A percentile compares a stretch with the other conserved stretches of the same genome.
These are phyloP conservation scores for Cardamine chenopodiifolia DNA, from an alignment of 345 rosid genomes.

Conservation along the genomic window DNA sequence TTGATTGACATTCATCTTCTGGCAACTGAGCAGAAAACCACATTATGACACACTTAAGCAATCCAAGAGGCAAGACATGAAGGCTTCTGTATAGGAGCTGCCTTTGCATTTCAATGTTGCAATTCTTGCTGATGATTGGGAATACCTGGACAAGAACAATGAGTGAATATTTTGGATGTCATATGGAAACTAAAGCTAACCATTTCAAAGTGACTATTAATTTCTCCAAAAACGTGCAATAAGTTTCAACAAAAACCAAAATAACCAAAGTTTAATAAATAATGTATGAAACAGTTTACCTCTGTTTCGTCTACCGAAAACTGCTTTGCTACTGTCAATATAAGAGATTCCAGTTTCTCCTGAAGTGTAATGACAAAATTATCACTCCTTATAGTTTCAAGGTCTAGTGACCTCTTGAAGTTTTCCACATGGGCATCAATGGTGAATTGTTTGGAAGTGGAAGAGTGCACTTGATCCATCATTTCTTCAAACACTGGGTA, in stretches of 20 bases:
- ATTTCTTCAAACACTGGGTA: constrained; percentile 52
- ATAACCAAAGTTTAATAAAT: background rate
- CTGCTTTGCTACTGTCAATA: constrained; percentile 41
- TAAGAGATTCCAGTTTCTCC: constrained; percentile 50
- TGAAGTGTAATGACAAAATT: constrained; percentile 49
- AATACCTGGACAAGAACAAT: constrained; percentile 52
- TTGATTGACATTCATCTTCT: constrained; percentile 50
- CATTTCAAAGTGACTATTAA: background rate
- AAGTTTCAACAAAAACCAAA: background rate
- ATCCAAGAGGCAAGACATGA: constrained; percentile 69
- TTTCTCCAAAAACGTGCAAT: background rate
- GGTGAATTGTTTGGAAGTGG: constrained; percentile 37
- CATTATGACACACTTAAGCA: constrained; percentile 62
- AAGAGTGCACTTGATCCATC: constrained; percentile 33
- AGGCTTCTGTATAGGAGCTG: constrained; percentile 58
- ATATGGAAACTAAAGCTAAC: background rate
- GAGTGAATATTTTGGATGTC: background rate
- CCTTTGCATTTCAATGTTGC: constrained; percentile 56
- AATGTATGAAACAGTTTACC: constrained; percentile 57
- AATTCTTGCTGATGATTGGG: constrained; percentile 51
- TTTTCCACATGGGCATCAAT: constrained; percentile 47
- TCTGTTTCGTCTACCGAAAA: constrained; percentile 57
- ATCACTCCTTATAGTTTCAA: constrained; percentile 31
- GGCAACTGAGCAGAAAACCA: constrained; percentile 74
- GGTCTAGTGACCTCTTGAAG: constrained; percentile 49